A percentile compares a stretch with the other conserved stretches of the same genome.
These are phyloP conservation scores for Trichoderma afroharzianum DNA, from an alignment of 2,329 filamentous ascomycete species.

Conservation along the genomic window DNA sequence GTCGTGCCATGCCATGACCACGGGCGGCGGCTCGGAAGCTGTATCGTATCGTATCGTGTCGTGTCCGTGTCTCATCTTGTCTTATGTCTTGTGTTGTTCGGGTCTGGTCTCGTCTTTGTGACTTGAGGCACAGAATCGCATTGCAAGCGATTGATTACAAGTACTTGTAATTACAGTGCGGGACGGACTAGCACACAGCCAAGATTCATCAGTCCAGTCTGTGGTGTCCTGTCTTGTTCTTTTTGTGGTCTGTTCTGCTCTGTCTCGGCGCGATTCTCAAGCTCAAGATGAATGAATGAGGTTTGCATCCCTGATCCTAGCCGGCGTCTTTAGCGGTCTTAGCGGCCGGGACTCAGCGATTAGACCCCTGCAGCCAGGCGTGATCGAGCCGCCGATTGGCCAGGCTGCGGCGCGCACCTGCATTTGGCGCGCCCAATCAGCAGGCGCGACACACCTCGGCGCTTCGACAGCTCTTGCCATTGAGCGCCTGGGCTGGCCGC, in stretches of 20 bases:
- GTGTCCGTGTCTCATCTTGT: neutral
- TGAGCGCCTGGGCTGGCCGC: conserved; percentile 26
- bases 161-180: neutral
- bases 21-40: neutral
- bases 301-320: conserved; percentile 2
- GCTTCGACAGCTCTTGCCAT: conserved; percentile 33
- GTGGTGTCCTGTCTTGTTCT: neutral
- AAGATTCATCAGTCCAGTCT: neutral
- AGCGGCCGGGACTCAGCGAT: conserved; percentile 30
- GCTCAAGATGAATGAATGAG: neutral
- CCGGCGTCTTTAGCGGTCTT: conserved; percentile 16
- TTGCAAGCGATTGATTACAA: neutral
- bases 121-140: neutral
- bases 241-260: neutral
- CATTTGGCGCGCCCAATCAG: conserved; percentile 35
- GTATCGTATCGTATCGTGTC: neutral
- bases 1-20: neutral
- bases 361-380: conserved; percentile 32
- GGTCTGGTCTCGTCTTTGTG: neutral
- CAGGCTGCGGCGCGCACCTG: conserved; percentile 25
- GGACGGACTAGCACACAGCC: neutral
- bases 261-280: neutral
- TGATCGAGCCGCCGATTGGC: conserved; percentile 36
- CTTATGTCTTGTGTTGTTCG: neutral
- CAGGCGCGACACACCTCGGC: conserved; percentile 31